A percentile compares a stretch with the other conserved stretches of the same genome.
Conservation (phyloP, 768 basidiomycete genomes). For the Cystofilobasidium capitatum region DNA sequence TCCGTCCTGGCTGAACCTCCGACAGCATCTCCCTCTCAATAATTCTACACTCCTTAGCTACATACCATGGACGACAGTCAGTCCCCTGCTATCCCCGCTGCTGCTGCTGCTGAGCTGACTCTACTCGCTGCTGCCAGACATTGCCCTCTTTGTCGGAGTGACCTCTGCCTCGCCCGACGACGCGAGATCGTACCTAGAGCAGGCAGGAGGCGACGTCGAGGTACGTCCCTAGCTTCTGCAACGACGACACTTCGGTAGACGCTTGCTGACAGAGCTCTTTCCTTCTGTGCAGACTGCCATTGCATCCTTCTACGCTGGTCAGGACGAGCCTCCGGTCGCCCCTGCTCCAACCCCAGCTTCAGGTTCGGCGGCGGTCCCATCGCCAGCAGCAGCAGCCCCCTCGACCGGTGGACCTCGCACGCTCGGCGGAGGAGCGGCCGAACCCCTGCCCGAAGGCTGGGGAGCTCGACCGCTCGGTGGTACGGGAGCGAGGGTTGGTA, state of each 20-base stretch:
- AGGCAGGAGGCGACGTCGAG: conserved; percentile 20
- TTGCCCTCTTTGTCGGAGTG: conserved; percentile 21
- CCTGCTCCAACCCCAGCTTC: neutral
- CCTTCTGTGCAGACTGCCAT: conserved; percentile 12
- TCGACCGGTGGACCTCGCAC: conserved; percentile 42
- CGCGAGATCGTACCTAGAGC: conserved; percentile 15
- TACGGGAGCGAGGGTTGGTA: conserved; percentile 26
- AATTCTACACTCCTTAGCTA: too few relatives aligned
- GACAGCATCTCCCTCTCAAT: too few relatives aligned
- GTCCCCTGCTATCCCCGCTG: neutral
- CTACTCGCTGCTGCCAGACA: neutral
- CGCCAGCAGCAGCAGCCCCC: neutral
- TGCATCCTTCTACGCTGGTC: conserved; percentile 14
- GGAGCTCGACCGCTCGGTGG: conserved; percentile 23
- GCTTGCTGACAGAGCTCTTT: neutral
- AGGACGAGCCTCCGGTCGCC: conserved; percentile 5
- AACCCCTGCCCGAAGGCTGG: conserved; percentile 43
- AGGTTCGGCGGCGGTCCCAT: neutral
- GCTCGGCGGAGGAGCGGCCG: conserved; percentile 46
- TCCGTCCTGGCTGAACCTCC: too few relatives aligned
- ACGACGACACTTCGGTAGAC: neutral
- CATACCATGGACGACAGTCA: conserved; percentile 15
- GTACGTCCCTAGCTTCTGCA: neutral
- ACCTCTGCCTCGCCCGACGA: conserved; percentile 18
- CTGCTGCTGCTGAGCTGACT: neutral